Conservation (phyloP, 345 rosid genomes). For the Rhodomyrtus tomentosa region DNA sequence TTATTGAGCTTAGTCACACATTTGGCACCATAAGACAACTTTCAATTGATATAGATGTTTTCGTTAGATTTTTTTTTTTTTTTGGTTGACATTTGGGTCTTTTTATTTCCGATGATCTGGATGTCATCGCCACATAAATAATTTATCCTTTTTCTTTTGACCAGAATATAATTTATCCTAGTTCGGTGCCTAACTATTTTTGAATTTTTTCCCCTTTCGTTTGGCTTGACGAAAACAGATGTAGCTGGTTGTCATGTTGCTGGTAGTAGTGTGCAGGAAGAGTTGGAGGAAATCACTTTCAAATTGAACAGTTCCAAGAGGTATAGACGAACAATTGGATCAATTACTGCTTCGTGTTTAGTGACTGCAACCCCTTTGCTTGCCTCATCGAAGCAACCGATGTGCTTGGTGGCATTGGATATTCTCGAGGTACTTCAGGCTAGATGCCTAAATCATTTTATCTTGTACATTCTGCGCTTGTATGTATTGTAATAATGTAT, state of each 20-base stretch:
- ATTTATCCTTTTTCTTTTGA: background rate
- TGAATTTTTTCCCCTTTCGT: background rate
- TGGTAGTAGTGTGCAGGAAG: conserved; percentile 14
- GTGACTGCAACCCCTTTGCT: conserved; percentile 63
- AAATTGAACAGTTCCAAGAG: conserved; percentile 60
- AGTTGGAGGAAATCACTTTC: conserved; percentile 51
- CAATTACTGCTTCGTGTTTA: conserved; percentile 72
- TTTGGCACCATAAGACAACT: background rate
- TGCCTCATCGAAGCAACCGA: conserved; percentile 54
- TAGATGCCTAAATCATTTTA: background rate
- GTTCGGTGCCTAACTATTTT: background rate
- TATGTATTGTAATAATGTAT: background rate
- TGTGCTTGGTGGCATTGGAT: conserved; percentile 69
- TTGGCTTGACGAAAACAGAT: background rate
- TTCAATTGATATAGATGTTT: background rate
- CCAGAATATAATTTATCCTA: background rate
- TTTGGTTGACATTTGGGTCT: background rate
- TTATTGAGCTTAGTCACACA: background rate
- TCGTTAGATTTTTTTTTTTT: background rate
- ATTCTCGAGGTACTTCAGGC: conserved; percentile 54
- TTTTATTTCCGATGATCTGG: background rate
- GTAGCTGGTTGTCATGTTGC: background rate
- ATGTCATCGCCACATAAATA: background rate
- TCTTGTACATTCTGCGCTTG: background rate
- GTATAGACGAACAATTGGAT: conserved; percentile 75